phyloP scores from a whole-genome alignment of 2,329 filamentous ascomycete species.

The Colletotrichum sp. region DNA sequence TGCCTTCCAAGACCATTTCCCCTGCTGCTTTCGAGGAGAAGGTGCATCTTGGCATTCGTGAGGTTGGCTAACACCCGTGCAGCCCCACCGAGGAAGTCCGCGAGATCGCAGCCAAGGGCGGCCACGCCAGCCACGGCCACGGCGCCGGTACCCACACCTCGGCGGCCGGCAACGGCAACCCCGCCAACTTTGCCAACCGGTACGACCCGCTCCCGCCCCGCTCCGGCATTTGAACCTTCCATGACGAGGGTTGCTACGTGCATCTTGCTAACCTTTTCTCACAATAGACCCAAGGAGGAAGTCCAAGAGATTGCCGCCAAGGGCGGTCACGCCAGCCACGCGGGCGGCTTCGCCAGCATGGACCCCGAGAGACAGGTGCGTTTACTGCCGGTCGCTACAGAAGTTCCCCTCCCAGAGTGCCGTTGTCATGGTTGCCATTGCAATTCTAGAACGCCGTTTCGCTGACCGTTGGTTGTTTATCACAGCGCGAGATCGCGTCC shows the following conservation, averaged over 20 bases:
- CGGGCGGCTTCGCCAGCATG: conserved; percentile 44
- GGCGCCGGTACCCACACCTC: background rate
- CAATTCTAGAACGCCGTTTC: background rate
- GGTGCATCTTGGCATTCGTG: too few species aligned
- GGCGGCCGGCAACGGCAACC: background rate
- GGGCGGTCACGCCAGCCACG: conserved; percentile 43
- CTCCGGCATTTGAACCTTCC: background rate
- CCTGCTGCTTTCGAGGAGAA: too few species aligned
- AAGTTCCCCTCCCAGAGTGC: background rate
- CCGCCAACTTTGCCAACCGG: conserved; percentile 26
- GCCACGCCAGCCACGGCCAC: conserved; percentile 39
- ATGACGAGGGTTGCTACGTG: background rate
- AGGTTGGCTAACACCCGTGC: fast-evolving
- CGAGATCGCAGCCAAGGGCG: conserved; percentile 45
- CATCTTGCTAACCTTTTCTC: background rate
- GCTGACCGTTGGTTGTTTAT: background rate
- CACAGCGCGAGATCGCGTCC: conserved; percentile 58
- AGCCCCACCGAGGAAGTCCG: conserved; percentile 39
- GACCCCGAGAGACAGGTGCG: conserved; percentile 44
- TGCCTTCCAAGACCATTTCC: background rate
- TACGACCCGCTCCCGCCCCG: background rate
- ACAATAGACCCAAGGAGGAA: conserved; percentile 44
- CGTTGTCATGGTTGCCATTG: background rate
- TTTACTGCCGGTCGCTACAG: conserved; percentile 33
- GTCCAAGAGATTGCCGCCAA: conserved; percentile 47